Base-by-base conservation (phyloP, 2,329 filamentous ascomycete species). In the Ceratocystiopsis brevicomis region DNA sequence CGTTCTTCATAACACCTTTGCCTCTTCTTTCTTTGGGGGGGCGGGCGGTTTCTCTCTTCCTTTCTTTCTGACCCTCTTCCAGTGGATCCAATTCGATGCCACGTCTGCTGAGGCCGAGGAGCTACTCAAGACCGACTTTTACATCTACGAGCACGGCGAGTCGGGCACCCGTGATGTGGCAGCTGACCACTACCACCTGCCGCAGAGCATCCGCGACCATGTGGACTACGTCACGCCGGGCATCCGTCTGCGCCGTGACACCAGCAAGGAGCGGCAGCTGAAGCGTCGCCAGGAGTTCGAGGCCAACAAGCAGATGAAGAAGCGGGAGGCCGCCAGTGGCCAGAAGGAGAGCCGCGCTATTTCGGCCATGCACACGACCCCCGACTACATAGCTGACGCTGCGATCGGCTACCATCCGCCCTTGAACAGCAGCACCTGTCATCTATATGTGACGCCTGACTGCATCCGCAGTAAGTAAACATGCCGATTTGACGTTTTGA, bases 161-260 rank as follows among this genome's bases (percentile, higher is more conserved):
- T 47, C 50, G 14, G 50, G 49, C 39, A 49, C 48, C 1, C 47
- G 45, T 6, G 50, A 54, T 39, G 41, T 55, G 6, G 52, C 50
- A 1, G 45, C 47, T 25, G 39, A 45, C 33, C 49, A 52, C 45
- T 57, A 56, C 52, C 66, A 69, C 45, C 55, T 73, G 6, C 69
- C 69, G 1, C 57, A 58, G 25, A 53, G 63, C 37, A 49, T 73
- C 14, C 59, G 59, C 38, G 49, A 59, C 12, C 66, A 73, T 45
- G 59, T 74, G 42, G 69, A 74, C 55, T 73, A 72, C 53, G 64
- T 75, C 35, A 73, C 65, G 1, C 70, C 70, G 0, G 69, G 68
- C 15, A 63, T 71, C 48, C 69, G 67, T 47, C 59, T 73, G n/a
- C 56, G 57, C 46, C 49, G 43, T 9, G 43, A 49, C 37, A 38